Base-by-base conservation (phyloP, 2,329 filamentous ascomycete genomes). In the Mariannaea sp. region DNA sequence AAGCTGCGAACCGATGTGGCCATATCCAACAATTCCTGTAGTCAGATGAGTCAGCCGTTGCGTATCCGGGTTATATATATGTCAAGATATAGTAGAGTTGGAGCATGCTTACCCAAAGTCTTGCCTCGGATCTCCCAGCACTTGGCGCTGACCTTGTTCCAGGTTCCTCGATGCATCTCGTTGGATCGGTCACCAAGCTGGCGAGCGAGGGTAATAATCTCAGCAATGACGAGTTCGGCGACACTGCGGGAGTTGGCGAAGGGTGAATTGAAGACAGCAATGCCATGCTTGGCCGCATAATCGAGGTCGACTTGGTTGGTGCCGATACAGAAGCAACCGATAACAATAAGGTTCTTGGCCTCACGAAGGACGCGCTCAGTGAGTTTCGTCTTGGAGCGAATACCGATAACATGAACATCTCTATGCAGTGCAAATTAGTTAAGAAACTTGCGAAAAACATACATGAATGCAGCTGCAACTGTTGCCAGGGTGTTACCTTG, bases 61-160 rank as follows among this genome's bases (percentile, higher is more conserved):
- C 13, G 24, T 27, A n/a, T n/a, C n/a, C n/a, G n/a, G 9, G 4
- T 2, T 42, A 22, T 29, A 45, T 20, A 24, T 35, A 6, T 14
- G 19, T 3, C n/a, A n/a, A n/a, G n/a, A n/a, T n/a, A 20, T 7
- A 12, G n/a, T 12, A 40, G 19, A 13, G 38, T 20, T 39, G 12
- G 22, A 22, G 70, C 76, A 55, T 73, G 69, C 77, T 55, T 75
- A 85, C 89, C 94, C 47, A 99, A 81, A 36, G 93, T 97, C 81
- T 99, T 99, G 71, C 94, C 94, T 66, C 94, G 87, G 66, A 97
- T 92, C 73, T 99, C 94, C 94, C 94, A 97, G 82, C 94, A 99
- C 70, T 89, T 92, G 67, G 84, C 82, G 78, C 92, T 96, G 68
- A 97, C 92, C 79, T 99, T 99, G 75, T 97, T 97, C 94, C 94